Base-by-base conservation (phyloP, 1,284 basidiomycete genomes). In the Ganoderma sinense region DNA sequence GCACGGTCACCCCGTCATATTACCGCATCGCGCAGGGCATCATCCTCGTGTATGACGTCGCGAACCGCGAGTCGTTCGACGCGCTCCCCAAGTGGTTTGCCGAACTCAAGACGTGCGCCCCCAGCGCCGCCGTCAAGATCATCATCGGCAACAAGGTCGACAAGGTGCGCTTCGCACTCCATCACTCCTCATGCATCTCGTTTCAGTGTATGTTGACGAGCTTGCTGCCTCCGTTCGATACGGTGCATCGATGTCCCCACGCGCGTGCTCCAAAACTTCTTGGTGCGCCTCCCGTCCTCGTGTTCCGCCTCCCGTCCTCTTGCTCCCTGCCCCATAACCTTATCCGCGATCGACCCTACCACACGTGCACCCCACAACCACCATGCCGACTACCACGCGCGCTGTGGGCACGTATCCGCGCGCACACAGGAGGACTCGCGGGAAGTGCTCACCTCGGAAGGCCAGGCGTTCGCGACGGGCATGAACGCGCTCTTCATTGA, bases 141-240 rank as follows among this genome's bases (percentile, higher is more conserved):
- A 88, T 99, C 36, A 96, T 99, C 2, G 93, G 93, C 10, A 99
- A 99, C 84, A 99, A 99, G 82, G 87, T 97, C 5, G 97, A 99
- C 84, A 97, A 97, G 88, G 94, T 92, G 65, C 67, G 82, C 41
- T 39, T 23, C 26, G 6, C 11, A 16, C 33, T 36, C 43, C 4
- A 2, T 11, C 36, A 39, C 36, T 39, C 20, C 18, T 6, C n/a
- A n/a, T n/a, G n/a, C 23, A 7, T 48, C n/a, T 23, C 45, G 18
- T 23, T 20, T 10, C 8, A 23, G 45, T 4, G 29, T 20, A 16
- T 29, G 23, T 20, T 45, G 65, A 60, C 33, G 33, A n/a, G 20
- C 36, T 39, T 40, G 41, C 53, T 29, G 4, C 55, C 40, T 33
- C 16, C 29, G 16, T 33, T 16, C 23, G 18, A 33, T 29, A 26